These are phyloP conservation scores for Claviceps maximensis DNA, from an alignment of 2,329 filamentous ascomycete species.

Conservation along the genomic window DNA sequence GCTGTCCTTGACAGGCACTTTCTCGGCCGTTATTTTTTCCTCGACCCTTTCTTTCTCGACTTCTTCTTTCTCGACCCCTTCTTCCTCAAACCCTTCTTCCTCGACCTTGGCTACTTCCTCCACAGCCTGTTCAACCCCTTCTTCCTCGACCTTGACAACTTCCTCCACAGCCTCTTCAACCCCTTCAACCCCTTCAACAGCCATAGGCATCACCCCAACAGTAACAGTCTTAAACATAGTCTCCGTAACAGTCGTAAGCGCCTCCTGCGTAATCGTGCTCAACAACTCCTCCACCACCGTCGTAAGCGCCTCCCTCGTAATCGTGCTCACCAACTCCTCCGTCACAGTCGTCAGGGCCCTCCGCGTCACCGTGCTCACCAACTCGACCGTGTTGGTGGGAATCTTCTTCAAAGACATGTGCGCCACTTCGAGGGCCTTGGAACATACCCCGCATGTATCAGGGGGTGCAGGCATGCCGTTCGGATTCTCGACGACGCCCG, in stretches of 20 bases:
- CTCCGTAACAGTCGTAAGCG: constrained; percentile 17
- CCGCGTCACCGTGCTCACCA: constrained; percentile 11
- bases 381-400: constrained; percentile 3
- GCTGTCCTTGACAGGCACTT: too few species aligned
- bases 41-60: too few species aligned
- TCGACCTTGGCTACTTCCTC: too few species aligned
- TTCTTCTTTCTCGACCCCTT: too few species aligned
- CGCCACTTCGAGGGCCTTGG: constrained; percentile 4
- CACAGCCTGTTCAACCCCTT: too few species aligned
- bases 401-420: background rate
- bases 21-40: too few species aligned
- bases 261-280: constrained; percentile 11
- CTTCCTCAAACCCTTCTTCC: too few species aligned
- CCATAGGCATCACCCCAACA: constrained; percentile 8
- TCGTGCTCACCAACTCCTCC: constrained; percentile 9
- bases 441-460: constrained; percentile 14
- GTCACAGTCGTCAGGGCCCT: constrained; percentile 14
- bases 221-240: constrained; percentile 11
- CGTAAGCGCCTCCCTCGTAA: constrained; percentile 10
- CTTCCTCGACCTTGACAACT: too few species aligned
- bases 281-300: constrained; percentile 17
- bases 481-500: background rate
- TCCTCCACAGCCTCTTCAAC: constrained; percentile 1
- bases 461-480: constrained; percentile 3
- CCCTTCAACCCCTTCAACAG: too few species aligned